Percentiles rank a stretch among this genome's conserved stretches.
These are phyloP conservation scores for Botrytis hyacinthi DNA, from an alignment of 2,329 filamentous ascomycete genomes.

Conservation along the genomic window DNA sequence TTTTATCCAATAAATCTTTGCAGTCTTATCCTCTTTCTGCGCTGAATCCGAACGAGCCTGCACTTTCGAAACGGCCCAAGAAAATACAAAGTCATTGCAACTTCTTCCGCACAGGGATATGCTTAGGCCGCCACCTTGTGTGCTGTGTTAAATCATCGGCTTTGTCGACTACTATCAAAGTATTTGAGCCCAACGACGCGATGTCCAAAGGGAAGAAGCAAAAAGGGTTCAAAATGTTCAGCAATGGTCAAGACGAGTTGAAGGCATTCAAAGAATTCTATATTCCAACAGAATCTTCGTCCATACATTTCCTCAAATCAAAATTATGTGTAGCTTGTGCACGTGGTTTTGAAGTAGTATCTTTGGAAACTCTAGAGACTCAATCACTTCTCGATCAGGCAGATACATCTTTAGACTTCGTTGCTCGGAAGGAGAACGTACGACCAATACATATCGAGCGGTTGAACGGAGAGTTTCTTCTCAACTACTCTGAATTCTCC, in stretches of 20 bases:
- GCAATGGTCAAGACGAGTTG: conserved; percentile 86
- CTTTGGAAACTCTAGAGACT: conserved; percentile 93
- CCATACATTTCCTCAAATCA: conserved; percentile 94
- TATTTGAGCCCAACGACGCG: conserved; percentile 96
- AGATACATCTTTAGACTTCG: conserved; percentile 96
- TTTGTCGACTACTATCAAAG: conserved; percentile 93
- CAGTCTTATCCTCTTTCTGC: conserved; percentile 86
- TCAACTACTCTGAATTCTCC: conserved; percentile 98
- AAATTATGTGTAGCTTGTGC: conserved; percentile 96
- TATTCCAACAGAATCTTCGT: conserved; percentile 96
- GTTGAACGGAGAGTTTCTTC: conserved; percentile 91
- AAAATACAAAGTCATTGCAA: conserved; percentile 97
- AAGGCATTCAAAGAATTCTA: conserved; percentile 99
- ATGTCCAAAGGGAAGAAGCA: conserved; percentile 94
- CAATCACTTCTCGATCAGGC: conserved; percentile 96
- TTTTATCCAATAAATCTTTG: conserved; percentile 89
- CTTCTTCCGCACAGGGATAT: conserved; percentile 97
- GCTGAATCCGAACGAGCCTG: conserved; percentile 78
- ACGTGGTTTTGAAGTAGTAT: conserved; percentile 94
- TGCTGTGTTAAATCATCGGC: conserved; percentile 95
- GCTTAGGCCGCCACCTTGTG: conserved; percentile 87
- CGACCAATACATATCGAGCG: conserved; percentile 97
- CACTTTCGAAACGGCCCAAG: conserved; percentile 80
- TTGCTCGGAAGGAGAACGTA: conserved; percentile 87
- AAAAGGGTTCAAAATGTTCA: conserved; percentile 95